Percentiles rank a stretch among this genome's conserved stretches.
phyloP scores from a whole-genome alignment of 2,329 filamentous ascomycete genomes.

The Venturia oleaginea region DNA sequence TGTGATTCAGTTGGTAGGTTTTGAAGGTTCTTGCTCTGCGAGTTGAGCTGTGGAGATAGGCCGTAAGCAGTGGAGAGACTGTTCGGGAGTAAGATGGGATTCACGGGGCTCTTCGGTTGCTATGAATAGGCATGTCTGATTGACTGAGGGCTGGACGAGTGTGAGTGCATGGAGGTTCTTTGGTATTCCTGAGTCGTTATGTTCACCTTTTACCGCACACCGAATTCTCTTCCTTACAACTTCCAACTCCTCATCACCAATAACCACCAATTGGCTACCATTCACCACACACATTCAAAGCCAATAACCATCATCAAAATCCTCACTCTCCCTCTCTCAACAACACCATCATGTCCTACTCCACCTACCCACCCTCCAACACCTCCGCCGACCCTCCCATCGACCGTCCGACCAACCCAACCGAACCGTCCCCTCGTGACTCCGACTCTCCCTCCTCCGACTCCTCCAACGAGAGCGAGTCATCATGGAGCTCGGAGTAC shows the following conservation, averaged over 20 bases:
- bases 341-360: not conserved
- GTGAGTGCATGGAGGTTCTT: not conserved
- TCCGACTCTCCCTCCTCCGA: not conserved
- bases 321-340: not conserved
- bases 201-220: not conserved
- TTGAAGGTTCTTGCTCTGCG: not conserved
- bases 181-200: not conserved
- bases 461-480: not conserved
- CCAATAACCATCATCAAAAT: not conserved
- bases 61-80: not conserved
- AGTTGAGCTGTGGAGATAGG: not conserved
- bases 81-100: not conserved
- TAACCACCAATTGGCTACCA: not conserved
- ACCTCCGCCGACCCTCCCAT: not conserved
- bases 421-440: not conserved
- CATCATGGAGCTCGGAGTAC: not conserved
- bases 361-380: not conserved
- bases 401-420: not conserved
- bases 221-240: not conserved
- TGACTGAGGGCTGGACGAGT: not conserved
- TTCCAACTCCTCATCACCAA: not conserved
- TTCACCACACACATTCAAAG: not conserved
- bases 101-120: not conserved
- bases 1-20: not conserved
- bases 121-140: not conserved